Percentiles rank a stretch among this genome's conserved stretches.
Evolutionary conservation across 2,329 filamentous ascomycete genomes (phyloP).

Genomic region (Penicillium sclerotigenum): DNA sequence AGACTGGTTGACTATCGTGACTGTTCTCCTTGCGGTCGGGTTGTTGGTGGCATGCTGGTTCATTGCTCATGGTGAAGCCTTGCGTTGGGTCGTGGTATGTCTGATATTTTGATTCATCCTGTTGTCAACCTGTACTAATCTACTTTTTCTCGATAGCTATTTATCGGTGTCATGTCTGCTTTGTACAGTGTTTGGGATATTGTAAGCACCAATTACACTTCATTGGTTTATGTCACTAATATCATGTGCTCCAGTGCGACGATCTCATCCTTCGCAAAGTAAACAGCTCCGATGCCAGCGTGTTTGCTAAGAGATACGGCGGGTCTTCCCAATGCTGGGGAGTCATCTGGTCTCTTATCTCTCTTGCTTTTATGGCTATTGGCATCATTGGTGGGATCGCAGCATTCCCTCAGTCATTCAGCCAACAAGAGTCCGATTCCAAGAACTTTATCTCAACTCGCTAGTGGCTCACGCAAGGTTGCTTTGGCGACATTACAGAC

Average conservation of each 20-base stretch:
- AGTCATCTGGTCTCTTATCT: constrained; percentile 72
- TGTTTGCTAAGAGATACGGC: constrained; percentile 74
- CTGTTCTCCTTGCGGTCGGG: constrained; percentile 66
- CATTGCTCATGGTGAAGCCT: constrained; percentile 69
- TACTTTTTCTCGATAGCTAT: constrained; percentile 50
- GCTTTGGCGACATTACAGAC: not conserved
- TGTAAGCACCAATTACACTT: constrained; percentile 36
- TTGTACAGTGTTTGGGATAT: constrained; percentile 84
- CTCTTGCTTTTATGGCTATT: constrained; percentile 66
- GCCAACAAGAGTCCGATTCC: constrained; percentile 66
- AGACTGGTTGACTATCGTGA: constrained; percentile 73
- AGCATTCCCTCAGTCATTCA: constrained; percentile 68
- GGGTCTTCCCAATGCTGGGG: constrained; percentile 80
- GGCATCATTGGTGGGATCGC: constrained; percentile 75
- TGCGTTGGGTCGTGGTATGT: constrained; percentile 67
- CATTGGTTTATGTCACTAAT: not conserved
- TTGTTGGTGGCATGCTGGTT: constrained; percentile 75
- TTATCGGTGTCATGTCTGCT: constrained; percentile 78
- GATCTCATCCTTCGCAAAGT: constrained; percentile 77
- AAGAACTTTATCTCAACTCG: constrained; percentile 60
- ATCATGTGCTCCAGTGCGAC: constrained; percentile 56
- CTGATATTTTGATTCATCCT: not conserved
- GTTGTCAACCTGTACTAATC: constrained; percentile 1
- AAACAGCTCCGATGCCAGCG: constrained; percentile 73
- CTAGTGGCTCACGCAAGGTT: not conserved